Conservation (phyloP, 2,329 filamentous ascomycete species). For the Rhinocladiella similis region DNA sequence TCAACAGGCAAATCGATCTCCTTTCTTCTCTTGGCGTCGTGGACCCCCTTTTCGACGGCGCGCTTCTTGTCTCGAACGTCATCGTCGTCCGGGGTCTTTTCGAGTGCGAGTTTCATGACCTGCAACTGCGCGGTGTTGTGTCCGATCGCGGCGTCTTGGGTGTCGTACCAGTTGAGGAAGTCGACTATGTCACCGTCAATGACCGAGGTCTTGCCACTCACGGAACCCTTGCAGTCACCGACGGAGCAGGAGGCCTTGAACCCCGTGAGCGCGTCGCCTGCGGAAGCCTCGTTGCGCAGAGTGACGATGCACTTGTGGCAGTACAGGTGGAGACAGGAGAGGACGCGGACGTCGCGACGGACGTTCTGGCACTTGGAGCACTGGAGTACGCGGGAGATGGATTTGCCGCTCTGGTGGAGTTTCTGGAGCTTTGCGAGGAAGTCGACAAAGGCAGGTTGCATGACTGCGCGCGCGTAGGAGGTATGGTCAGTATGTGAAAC, state of each 20-base stretch:
- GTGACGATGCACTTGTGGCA: constrained; percentile 21
- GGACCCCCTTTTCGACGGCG: background rate
- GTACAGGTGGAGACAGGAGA: constrained; percentile 23
- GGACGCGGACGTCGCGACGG: constrained; percentile 20
- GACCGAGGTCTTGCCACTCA: constrained; percentile 23
- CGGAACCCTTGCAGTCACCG: constrained; percentile 9
- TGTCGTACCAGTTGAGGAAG: constrained; percentile 22
- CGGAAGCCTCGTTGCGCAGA: constrained; percentile 13
- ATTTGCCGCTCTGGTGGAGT: constrained; percentile 9
- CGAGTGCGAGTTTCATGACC: constrained; percentile 10
- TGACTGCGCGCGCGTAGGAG: constrained; percentile 4
- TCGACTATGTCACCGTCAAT: constrained; percentile 19
- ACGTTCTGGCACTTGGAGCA: constrained; percentile 15
- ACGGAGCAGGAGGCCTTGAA: constrained; percentile 20
- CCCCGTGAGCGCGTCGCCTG: constrained; percentile 12
- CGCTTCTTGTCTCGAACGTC: constrained; percentile 15
- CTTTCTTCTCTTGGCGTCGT: background rate
- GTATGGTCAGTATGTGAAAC: constrained; percentile 9
- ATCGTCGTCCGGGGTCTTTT: constrained; percentile 14
- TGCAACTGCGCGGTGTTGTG: constrained; percentile 3
- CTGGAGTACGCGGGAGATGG: constrained; percentile 9
- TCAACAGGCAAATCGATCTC: constrained; percentile 2
- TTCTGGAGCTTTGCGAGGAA: constrained; percentile 15
- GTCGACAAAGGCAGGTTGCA: constrained; percentile 9
- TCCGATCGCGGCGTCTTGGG: constrained; percentile 10